These are phyloP conservation scores for Vitis hybrid DNA, from an alignment of 177 flowering plant genomes.

Conservation along the genomic window DNA sequence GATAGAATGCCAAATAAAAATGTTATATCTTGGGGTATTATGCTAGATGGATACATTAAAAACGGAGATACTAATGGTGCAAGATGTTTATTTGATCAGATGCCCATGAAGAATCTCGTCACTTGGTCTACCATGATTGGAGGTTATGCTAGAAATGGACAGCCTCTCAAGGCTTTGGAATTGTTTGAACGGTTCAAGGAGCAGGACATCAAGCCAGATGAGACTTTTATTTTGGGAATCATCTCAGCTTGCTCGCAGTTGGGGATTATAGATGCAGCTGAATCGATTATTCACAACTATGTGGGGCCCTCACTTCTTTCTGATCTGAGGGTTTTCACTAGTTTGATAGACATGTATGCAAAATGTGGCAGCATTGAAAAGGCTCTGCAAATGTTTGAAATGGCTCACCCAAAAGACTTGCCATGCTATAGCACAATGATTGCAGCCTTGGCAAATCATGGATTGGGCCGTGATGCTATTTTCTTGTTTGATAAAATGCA, in stretches of 20 bases:
- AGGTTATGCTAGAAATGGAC: slow-evolving; percentile 41
- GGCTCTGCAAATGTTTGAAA: slow-evolving; percentile 38
- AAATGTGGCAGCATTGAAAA: slow-evolving; percentile 53
- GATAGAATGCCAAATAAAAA: slow-evolving; percentile 31
- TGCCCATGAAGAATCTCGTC: slow-evolving; percentile 45
- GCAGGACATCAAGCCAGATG: slow-evolving; percentile 33
- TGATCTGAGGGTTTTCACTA: slow-evolving; percentile 25
- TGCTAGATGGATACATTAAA: slow-evolving; percentile 42
- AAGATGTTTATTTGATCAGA: slow-evolving; percentile 36
- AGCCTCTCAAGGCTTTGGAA: slow-evolving; percentile 32
- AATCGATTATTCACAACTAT: slow-evolving; percentile 22
- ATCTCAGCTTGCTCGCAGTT: slow-evolving; percentile 46
- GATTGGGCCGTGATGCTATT: slow-evolving; percentile 33
- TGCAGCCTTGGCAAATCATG: slow-evolving; percentile 44
- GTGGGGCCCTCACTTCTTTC: slow-evolving; percentile 15
- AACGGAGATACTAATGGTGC: slow-evolving; percentile 26
- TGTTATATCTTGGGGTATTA: slow-evolving; percentile 35
- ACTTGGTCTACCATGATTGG: slow-evolving; percentile 46
- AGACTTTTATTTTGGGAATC: slow-evolving; percentile 31
- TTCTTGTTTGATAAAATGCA: slow-evolving; percentile 35
- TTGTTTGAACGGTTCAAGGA: slow-evolving; percentile 29
- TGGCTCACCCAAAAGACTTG: slow-evolving; percentile 30
- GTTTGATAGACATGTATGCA: slow-evolving; percentile 61
- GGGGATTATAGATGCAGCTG: slow-evolving; percentile 30
- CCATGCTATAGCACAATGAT: slow-evolving; percentile 45